phyloP scores from a whole-genome alignment of 305 asterid species.

The Fraxinus greggii region DNA sequence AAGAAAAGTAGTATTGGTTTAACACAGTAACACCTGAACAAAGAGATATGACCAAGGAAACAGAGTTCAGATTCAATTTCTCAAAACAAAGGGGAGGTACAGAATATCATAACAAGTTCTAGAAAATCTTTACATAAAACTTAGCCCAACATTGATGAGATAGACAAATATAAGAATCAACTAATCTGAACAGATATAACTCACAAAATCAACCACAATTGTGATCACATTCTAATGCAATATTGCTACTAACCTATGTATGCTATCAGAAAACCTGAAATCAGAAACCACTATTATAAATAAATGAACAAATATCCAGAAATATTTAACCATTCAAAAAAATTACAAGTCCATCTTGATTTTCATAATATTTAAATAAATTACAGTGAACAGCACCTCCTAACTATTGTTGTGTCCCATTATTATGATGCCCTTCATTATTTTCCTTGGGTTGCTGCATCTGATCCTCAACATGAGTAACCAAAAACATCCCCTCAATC shows the following conservation, averaged over 20 bases:
- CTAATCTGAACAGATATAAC: background rate
- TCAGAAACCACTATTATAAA: background rate
- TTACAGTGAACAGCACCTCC: slow-evolving; percentile 1
- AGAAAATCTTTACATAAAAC: background rate
- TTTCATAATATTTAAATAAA: background rate
- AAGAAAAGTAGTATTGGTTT: background rate
- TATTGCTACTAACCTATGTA: background rate
- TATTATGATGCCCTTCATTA: slow-evolving; percentile 23
- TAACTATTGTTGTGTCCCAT: slow-evolving; percentile 20
- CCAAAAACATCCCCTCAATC: slow-evolving; percentile 20
- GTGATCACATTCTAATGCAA: background rate
- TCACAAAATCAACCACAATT: background rate
- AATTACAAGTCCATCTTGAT: slow-evolving; percentile 15
- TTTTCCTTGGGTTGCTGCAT: slow-evolving; percentile 27
- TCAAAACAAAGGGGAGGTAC: background rate
- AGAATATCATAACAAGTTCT: background rate
- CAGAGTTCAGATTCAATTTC: background rate
- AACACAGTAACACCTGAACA: background rate
- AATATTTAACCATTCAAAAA: background rate
- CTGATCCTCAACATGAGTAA: slow-evolving; percentile 26
- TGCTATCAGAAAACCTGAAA: background rate
- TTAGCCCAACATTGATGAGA: background rate
- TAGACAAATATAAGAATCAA: background rate
- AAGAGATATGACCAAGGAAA: background rate
- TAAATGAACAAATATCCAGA: background rate